Conservation (phyloP, 2,329 filamentous ascomycete genomes). For the Ambrosiella cleistominuta region DNA sequence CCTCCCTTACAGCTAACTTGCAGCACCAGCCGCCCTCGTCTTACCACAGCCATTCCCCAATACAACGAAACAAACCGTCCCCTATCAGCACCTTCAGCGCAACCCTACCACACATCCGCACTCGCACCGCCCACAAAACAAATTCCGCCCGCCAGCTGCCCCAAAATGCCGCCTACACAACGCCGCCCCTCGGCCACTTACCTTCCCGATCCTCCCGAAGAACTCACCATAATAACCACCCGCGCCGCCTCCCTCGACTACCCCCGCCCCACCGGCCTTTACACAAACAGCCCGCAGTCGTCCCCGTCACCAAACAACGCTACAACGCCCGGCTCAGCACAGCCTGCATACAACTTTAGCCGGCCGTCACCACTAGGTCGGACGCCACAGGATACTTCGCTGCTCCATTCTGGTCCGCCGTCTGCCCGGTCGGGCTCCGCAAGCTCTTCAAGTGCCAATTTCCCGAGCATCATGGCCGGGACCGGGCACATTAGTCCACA, state of each 20-base stretch:
- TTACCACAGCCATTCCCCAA: not conserved
- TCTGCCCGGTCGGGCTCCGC: conserved; percentile 4
- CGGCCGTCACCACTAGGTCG: conserved; percentile 11
- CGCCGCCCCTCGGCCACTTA: not conserved
- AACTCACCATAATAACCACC: conserved; percentile 51
- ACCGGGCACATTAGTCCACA: not conserved
- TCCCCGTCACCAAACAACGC: conserved; percentile 28
- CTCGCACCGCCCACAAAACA: not conserved
- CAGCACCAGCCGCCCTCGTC: not conserved
- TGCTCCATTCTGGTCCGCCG: conserved; percentile 4
- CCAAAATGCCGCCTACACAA: not conserved
- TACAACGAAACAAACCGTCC: too few species aligned
- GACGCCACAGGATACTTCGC: conserved; percentile 8
- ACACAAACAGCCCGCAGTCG: conserved; percentile 24
- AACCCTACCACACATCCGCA: not conserved
- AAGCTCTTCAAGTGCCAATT: conserved; percentile 1
- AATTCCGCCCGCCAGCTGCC: not conserved
- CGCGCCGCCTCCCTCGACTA: conserved; percentile 13
- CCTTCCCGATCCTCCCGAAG: conserved; percentile 33
- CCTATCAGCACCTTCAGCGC: too few species aligned
- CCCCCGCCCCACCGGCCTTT: conserved; percentile 5
- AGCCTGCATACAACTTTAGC: conserved; percentile 11
- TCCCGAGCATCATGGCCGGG: conserved; percentile 35
- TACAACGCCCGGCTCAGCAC: conserved; percentile 5
- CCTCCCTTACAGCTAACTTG: not conserved